Conservation (phyloP, 345 rosid species). For the Gossypioides kirkii region DNA sequence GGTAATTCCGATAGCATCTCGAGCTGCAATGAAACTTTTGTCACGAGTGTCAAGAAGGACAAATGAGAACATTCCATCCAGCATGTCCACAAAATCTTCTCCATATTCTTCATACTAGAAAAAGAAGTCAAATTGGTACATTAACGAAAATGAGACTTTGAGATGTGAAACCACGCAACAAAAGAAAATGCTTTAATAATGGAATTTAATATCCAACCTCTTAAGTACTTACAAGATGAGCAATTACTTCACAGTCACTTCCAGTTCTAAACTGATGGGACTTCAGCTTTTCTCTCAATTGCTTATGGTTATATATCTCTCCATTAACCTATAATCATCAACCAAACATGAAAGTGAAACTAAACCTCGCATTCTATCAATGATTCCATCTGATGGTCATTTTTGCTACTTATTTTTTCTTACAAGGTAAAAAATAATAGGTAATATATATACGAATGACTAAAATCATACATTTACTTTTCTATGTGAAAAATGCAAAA, state of each 20-base stretch:
- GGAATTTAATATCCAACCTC: constrained; percentile 8
- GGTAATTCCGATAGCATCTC: constrained; percentile 72
- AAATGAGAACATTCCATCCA: constrained; percentile 88
- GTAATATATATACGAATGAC: neutral
- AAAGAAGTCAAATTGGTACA: neutral
- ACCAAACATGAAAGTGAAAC: constrained; percentile 6
- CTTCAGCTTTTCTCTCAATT: constrained; percentile 47
- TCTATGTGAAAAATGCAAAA: neutral
- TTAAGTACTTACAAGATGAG: constrained; percentile 65
- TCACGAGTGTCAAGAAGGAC: constrained; percentile 71
- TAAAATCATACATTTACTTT: neutral
- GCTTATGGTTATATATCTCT: constrained; percentile 81
- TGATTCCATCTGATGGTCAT: neutral
- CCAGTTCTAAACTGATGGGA: constrained; percentile 71
- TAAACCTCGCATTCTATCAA: neutral
- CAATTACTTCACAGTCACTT: constrained; percentile 89
- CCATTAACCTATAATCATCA: constrained; percentile 58
- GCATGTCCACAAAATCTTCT: constrained; percentile 62
- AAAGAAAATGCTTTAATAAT: neutral
- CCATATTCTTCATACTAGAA: constrained; percentile 76
- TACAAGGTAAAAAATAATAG: neutral
- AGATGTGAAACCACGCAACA: neutral
- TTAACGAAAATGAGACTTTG: neutral
- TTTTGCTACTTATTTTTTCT: neutral
- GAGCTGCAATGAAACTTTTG: constrained; percentile 72